Evolutionary conservation across 306 rosid genomes (phyloP).

Genomic region (Trifolium fragiferum): DNA sequence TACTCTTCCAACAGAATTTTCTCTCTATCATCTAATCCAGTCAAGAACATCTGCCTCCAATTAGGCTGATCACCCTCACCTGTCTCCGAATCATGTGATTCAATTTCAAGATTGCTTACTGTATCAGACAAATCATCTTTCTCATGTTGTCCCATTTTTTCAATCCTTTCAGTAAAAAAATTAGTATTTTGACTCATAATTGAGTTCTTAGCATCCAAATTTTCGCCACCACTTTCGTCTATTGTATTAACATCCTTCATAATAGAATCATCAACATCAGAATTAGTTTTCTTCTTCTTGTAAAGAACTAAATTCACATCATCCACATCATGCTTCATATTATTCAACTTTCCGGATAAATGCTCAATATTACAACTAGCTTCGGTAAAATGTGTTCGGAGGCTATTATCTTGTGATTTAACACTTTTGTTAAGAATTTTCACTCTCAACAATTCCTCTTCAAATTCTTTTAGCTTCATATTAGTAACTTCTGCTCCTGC

Average conservation of each 20-base stretch:
- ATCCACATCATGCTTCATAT: slow-evolving; percentile 60
- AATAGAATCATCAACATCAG: slow-evolving; percentile 25
- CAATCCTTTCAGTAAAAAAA: slow-evolving; percentile 26
- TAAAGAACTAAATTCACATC: slow-evolving; percentile 44
- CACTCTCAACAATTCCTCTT: slow-evolving; percentile 63
- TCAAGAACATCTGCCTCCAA: slow-evolving; percentile 72
- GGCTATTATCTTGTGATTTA: slow-evolving; percentile 49
- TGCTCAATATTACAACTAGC: slow-evolving; percentile 69
- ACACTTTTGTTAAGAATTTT: slow-evolving; percentile 58
- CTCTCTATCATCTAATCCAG: slow-evolving; percentile 88
- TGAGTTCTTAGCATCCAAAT: slow-evolving; percentile 35
- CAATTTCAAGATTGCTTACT: slow-evolving; percentile 39
- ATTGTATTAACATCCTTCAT: slow-evolving; percentile 16
- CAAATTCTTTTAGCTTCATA: slow-evolving; percentile 66
- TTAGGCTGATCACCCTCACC: slow-evolving; percentile 57
- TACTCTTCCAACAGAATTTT: slow-evolving; percentile 84
- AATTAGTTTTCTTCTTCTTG: slow-evolving; percentile 43
- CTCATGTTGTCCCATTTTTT: slow-evolving; percentile 46
- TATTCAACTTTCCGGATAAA: slow-evolving; percentile 60
- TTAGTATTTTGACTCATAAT: slow-evolving; percentile 16
- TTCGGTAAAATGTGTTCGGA: slow-evolving; percentile 68
- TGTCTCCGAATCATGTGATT: slow-evolving; percentile 44
- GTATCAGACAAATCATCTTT: slow-evolving; percentile 47
- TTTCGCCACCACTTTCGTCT: slow-evolving; percentile 7
- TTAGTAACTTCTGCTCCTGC: slow-evolving; percentile 59